These are phyloP conservation scores for Aspergillus viridinutans DNA, from an alignment of 2,329 filamentous ascomycete genomes.

Conservation along the genomic window DNA sequence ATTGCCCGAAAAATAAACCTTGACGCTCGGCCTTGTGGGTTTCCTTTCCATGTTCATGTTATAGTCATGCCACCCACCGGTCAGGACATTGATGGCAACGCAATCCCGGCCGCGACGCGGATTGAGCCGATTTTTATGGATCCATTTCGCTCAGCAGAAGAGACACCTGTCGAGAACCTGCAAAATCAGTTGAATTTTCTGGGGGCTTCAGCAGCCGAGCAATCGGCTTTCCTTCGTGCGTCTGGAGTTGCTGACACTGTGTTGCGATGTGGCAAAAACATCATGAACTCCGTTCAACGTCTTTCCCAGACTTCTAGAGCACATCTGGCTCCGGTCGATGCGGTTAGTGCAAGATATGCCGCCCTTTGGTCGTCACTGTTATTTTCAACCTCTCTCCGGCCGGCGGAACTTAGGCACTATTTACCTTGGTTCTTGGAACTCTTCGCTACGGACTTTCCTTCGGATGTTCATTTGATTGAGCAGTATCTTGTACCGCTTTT, in stretches of 20 bases:
- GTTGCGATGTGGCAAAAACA: constrained; percentile 73
- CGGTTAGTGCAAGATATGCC: constrained; percentile 63
- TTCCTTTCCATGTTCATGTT: constrained; percentile 80
- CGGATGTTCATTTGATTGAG: constrained; percentile 68
- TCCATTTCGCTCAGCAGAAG: constrained; percentile 67
- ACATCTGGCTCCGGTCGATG: constrained; percentile 44
- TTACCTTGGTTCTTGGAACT: constrained; percentile 62
- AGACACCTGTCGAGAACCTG: constrained; percentile 60
- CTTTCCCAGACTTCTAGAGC: constrained; percentile 32
- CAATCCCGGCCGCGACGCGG: constrained; percentile 11
- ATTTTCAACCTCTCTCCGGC: constrained; percentile 40
- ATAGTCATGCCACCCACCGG: constrained; percentile 63
- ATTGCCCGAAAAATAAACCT: constrained; percentile 71
- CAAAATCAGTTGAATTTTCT: constrained; percentile 55
- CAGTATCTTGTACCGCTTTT: constrained; percentile 64
- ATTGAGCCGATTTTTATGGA: constrained; percentile 72
- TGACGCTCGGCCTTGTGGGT: constrained; percentile 71
- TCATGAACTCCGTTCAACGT: constrained; percentile 66
- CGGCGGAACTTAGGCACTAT: constrained; percentile 55
- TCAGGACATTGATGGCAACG: constrained; percentile 55
- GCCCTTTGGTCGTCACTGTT: constrained; percentile 67
- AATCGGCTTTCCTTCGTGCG: constrained; percentile 56
- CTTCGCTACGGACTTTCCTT: constrained; percentile 62
- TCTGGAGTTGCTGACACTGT: constrained; percentile 65
- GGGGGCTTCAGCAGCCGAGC: constrained; percentile 38